Evolutionary conservation across 352 stramenopile species (phyloP).

Genomic region (Ophiocytium majus): DNA sequence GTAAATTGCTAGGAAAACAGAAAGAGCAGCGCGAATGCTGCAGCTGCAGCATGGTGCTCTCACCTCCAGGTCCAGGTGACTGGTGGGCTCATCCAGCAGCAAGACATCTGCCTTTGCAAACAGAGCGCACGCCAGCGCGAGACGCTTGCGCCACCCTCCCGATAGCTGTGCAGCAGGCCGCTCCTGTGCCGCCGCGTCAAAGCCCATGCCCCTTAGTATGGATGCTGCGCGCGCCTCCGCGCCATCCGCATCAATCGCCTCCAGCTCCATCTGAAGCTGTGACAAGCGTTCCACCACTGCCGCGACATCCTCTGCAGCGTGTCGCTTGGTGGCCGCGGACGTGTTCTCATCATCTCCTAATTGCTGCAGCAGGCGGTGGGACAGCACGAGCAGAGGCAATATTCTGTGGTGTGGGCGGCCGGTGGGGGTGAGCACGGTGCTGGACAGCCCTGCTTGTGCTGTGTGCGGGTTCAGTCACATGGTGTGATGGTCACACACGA

Average conservation of each 20-base stretch:
- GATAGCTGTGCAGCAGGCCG: constrained; percentile 79
- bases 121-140: constrained; percentile 83
- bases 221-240: constrained; percentile 54
- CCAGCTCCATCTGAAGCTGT: not conserved
- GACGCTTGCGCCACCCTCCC: constrained; percentile 82
- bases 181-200: constrained; percentile 80
- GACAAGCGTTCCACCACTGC: not conserved
- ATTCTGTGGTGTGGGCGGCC: not conserved
- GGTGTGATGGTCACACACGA: not conserved
- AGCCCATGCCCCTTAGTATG: constrained; percentile 87
- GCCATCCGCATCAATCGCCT: not conserved
- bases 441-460: not conserved
- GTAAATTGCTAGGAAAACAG: no score
- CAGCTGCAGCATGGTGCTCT: no score
- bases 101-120: constrained; percentile 92
- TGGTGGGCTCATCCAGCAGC: constrained; percentile 88
- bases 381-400: not conserved
- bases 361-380: not conserved
- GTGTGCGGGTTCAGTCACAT: not conserved
- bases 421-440: not conserved
- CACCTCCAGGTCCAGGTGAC: constrained; percentile 84
- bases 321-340: not conserved
- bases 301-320: not conserved
- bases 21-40: no score
- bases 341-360: not conserved